Base-by-base conservation (phyloP, 2,329 filamentous ascomycete genomes). In the Colletotrichum zoysiae region DNA sequence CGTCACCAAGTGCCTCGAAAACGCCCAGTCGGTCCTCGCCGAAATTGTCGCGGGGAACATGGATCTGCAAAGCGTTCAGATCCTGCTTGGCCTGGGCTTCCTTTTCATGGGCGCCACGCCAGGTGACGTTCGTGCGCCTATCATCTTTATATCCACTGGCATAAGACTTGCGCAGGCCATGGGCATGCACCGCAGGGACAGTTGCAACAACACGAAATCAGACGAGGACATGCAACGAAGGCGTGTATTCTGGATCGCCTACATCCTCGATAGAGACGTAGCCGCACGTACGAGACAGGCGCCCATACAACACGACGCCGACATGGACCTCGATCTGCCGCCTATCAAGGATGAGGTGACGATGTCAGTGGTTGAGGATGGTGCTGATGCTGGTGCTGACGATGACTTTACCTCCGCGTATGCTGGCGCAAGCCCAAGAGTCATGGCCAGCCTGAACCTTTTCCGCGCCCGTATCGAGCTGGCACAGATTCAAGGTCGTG, bases 241-340 rank as follows among this genome's bases (percentile, higher is more conserved):
- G 30, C 59, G 44, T 16, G 59, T 62, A 20, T 62, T 62, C 59
- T 62, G 59, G 44, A 35, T 62, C 44, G 59, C 44, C 11, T 62
- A 62, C 30, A 50, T 62, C 26, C 59, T 62, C 7, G 44, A 62
- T 44, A 35, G 59, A 16, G 59, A 61, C 23, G 42, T 61, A 6
- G 42, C 14, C 14, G n/a, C 20, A 23, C 26, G 58, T n/a, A 48
- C 40, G 23, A 61, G 58, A 35, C 58, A 35, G 58, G 58, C 58
- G 14, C 58, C 42, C 42, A 44, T 44, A 16, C 42, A 44, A 20
- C 42, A 20, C 16, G 42, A 44, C 42, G 42, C 14, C 4, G 42
- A 44, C 16, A 44, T 44, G 42, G 42, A 44, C 42, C 42, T 44
- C 14, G 42, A 44, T 18, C 14, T 44, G 14, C 42, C 42, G 7